These are phyloP conservation scores for Penicillium sp. DNA, from an alignment of 2,329 filamentous ascomycete genomes.

Conservation along the genomic window DNA sequence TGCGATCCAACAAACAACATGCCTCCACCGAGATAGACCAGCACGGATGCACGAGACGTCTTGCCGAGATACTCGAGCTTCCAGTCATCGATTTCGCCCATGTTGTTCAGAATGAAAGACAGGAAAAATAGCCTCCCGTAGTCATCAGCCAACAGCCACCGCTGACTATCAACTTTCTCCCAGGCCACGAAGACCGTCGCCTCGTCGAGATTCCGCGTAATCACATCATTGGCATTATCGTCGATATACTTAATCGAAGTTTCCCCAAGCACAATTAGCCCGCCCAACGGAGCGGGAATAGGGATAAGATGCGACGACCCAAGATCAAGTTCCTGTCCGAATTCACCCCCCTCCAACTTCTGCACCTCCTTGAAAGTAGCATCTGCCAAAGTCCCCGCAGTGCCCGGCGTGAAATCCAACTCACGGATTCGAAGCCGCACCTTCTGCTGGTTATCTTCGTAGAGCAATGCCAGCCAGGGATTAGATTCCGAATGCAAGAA, in stretches of 20 bases:
- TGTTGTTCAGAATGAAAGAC: constrained; percentile 65
- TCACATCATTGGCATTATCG: constrained; percentile 65
- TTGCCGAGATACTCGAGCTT: constrained; percentile 63
- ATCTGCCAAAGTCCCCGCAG: constrained; percentile 44
- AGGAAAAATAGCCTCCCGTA: constrained; percentile 84
- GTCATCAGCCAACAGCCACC: constrained; percentile 88
- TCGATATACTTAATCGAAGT: constrained; percentile 84
- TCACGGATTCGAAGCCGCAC: constrained; percentile 56
- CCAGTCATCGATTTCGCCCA: constrained; percentile 68
- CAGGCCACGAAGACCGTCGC: constrained; percentile 88
- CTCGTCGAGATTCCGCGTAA: constrained; percentile 65
- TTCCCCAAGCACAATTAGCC: constrained; percentile 72
- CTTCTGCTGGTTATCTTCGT: constrained; percentile 59
- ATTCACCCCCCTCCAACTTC: constrained; percentile 26
- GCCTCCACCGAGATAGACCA: constrained; percentile 69
- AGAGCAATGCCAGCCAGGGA: constrained; percentile 63
- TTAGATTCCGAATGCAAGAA: constrained; percentile 57
- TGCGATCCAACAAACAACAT: constrained; percentile 87
- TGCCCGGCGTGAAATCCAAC: constrained; percentile 50
- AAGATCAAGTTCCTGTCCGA: constrained; percentile 55
- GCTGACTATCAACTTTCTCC: constrained; percentile 75
- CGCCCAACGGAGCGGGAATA: constrained; percentile 59
- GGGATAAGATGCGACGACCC: constrained; percentile 62
- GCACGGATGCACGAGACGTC: constrained; percentile 71
- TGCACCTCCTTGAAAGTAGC: constrained; percentile 54